phyloP scores from a whole-genome alignment of 2,329 filamentous ascomycete genomes.

The Fusarium fujikuroi region DNA sequence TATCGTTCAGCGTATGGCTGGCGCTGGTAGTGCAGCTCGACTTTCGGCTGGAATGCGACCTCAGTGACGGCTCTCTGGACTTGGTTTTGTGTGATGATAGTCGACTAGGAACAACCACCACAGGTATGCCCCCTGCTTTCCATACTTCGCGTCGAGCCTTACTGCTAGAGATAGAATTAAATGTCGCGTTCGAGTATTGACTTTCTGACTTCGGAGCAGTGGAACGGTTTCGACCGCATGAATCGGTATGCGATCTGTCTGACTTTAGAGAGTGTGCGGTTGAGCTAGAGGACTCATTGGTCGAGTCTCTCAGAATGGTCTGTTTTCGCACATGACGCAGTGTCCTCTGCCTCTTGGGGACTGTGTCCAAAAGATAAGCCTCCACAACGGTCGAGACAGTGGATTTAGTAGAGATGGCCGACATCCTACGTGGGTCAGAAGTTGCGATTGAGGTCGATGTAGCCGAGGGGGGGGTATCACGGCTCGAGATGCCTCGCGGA shows the following conservation, averaged over 20 bases:
- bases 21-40: constrained; percentile 65
- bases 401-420: constrained; percentile 65
- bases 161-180: constrained; percentile 62
- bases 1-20: constrained; percentile 58
- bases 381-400: constrained; percentile 67
- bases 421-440: constrained; percentile 61
- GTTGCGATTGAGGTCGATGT: constrained; percentile 53
- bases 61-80: constrained; percentile 64
- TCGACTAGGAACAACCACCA: constrained; percentile 70
- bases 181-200: constrained; percentile 59
- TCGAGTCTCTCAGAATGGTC: constrained; percentile 59
- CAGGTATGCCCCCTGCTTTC: constrained; percentile 70
- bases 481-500: constrained; percentile 40
- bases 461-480: constrained; percentile 42
- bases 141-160: constrained; percentile 68
- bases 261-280: constrained; percentile 16
- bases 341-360: constrained; percentile 61
- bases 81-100: constrained; percentile 64
- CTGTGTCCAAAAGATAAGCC: constrained; percentile 64
- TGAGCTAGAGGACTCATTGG: constrained; percentile 17
- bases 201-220: constrained; percentile 57
- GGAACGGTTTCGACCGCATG: constrained; percentile 44
- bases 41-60: constrained; percentile 69
- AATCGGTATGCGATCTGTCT: constrained; percentile 41
- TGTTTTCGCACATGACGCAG: constrained; percentile 71